Evolutionary conservation across 163 green algal species (phyloP).

Genomic region (Scenedesmus sp.): DNA sequence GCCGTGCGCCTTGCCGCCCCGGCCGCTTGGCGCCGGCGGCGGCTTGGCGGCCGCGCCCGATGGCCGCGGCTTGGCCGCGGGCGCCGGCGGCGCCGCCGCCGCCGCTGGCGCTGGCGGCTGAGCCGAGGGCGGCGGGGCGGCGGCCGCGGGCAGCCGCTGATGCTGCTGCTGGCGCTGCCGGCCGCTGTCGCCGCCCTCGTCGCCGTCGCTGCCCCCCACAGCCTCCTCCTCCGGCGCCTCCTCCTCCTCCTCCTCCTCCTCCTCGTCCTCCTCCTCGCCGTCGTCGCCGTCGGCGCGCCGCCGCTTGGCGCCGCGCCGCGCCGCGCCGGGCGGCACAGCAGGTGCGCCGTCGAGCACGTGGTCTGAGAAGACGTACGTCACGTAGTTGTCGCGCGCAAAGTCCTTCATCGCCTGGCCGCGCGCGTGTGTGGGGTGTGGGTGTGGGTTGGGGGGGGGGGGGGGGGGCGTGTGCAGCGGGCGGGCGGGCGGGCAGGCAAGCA

Average conservation of each 20-base stretch:
- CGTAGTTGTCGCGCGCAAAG: slow-evolving; percentile 53
- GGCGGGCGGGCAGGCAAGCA: too few relatives aligned
- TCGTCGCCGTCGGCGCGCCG: background rate
- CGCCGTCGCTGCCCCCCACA: background rate
- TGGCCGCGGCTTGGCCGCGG: background rate
- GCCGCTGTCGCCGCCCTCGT: background rate
- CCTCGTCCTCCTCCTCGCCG: background rate
- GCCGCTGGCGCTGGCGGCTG: background rate
- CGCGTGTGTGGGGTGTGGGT: too few relatives aligned
- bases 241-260: slow-evolving; percentile 5
- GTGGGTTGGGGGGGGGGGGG: too few relatives aligned
- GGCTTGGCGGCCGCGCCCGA: too few relatives aligned
- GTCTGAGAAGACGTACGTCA: slow-evolving; percentile 64
- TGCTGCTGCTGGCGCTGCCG: background rate
- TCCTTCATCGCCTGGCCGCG: slow-evolving; percentile 28
- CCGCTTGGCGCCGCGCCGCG: too few relatives aligned
- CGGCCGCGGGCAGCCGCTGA: too few relatives aligned
- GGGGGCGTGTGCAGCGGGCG: too few relatives aligned
- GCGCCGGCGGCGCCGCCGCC: background rate
- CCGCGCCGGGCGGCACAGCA: background rate
- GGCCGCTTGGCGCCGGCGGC: too few relatives aligned
- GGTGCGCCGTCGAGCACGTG: slow-evolving; percentile 45
- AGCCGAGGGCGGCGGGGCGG: background rate
- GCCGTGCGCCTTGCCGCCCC: too few relatives aligned
- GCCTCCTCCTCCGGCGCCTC: slow-evolving; percentile 8